Conservation (phyloP, 2,329 filamentous ascomycete species). For the Pseudocercospora cruenta region DNA sequence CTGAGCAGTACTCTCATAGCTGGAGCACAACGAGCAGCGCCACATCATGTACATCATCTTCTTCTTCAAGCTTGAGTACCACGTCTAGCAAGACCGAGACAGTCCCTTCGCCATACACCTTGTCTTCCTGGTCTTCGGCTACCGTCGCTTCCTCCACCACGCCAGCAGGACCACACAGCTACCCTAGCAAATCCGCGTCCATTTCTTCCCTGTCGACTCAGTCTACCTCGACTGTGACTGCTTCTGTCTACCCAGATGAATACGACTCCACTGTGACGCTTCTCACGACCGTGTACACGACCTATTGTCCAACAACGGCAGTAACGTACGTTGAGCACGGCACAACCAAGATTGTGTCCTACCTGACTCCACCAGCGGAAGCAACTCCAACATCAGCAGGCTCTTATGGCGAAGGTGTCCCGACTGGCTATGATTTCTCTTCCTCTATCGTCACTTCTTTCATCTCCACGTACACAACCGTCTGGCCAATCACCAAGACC, state of each 20-base stretch:
- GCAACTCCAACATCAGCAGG: background rate
- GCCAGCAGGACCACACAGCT: background rate
- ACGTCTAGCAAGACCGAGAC: background rate
- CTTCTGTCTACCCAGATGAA: background rate
- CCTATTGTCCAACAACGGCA: constrained; percentile 7
- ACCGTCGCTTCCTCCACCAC: background rate
- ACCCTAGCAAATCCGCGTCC: background rate
- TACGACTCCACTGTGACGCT: constrained; percentile 8
- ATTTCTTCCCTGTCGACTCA: background rate
- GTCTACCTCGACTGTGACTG: constrained; percentile 1
- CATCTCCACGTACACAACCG: constrained; percentile 12
- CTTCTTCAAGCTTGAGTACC: background rate
- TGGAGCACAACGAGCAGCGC: background rate
- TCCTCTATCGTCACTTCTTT: constrained; percentile 4
- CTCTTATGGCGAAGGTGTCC: background rate
- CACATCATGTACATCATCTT: background rate
- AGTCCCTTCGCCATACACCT: background rate
- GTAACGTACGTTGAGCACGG: background rate
- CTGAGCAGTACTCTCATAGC: constrained; percentile 4
- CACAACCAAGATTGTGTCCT: constrained; percentile 5
- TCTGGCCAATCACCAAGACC: constrained; percentile 10
- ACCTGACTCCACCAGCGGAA: background rate
- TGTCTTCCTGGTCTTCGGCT: background rate
- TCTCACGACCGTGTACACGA: constrained; percentile 6
- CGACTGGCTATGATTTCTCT: background rate